Conservation (phyloP, 805 yeast genomes). For the Saturnispora mendoncae region DNA sequence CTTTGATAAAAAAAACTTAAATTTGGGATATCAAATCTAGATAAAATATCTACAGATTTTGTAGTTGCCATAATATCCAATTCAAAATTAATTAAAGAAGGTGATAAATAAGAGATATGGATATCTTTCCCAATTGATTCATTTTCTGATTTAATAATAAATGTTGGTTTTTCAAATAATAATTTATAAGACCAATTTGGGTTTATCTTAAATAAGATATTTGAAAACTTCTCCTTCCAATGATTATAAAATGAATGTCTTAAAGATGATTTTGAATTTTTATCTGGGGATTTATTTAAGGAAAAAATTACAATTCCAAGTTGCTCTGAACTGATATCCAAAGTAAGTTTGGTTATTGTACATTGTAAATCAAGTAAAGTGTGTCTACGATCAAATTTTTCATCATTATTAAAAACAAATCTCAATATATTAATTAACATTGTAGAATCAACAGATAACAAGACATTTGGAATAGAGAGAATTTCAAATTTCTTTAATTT, state of each 20-base stretch:
- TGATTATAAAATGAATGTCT: not conserved
- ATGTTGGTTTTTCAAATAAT: constrained; percentile 23
- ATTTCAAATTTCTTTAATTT: constrained; percentile 22
- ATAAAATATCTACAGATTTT: constrained; percentile 7
- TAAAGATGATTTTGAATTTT: not conserved
- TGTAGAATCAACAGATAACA: constrained; percentile 16
- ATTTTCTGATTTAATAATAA: constrained; percentile 19
- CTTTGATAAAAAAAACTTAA: constrained; percentile 17
- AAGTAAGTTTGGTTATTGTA: constrained; percentile 35
- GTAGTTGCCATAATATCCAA: constrained; percentile 8
- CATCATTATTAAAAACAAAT: constrained; percentile 13
- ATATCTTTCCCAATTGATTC: constrained; percentile 8
- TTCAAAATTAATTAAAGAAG: constrained; percentile 20
- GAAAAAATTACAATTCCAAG: constrained; percentile 26
- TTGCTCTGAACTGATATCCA: constrained; percentile 37
- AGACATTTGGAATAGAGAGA: constrained; percentile 25
- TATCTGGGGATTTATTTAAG: not conserved
- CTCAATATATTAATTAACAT: constrained; percentile 16
- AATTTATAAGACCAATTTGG: constrained; percentile 22
- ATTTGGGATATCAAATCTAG: constrained; percentile 19
- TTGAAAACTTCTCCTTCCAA: not conserved
- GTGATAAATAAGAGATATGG: constrained; percentile 17
- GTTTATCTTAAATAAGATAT: constrained; percentile 6
- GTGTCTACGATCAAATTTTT: constrained; percentile 18
- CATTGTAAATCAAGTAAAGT: constrained; percentile 31